These are phyloP conservation scores for Colletotrichum sp. DNA, from an alignment of 2,329 filamentous ascomycete species.

Conservation along the genomic window DNA sequence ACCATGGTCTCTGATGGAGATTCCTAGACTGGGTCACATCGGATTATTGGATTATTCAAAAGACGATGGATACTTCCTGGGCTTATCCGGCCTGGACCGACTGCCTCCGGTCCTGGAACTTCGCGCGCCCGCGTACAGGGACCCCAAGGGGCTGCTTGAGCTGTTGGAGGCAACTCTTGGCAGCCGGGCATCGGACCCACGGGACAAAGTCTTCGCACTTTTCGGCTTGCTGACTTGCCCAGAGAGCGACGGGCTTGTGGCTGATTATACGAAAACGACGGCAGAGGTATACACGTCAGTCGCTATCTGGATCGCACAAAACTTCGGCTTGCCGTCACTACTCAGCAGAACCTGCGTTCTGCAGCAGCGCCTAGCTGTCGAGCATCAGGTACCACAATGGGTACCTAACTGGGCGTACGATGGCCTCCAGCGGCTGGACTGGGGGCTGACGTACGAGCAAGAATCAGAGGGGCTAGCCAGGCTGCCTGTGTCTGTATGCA, in stretches of 20 bases:
- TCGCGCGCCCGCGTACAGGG: neutral
- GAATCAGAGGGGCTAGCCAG: too few species aligned
- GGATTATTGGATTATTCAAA: rapidly evolving
- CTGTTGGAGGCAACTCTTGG: neutral
- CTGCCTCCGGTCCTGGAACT: neutral
- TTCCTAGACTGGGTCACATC: rapidly evolving
- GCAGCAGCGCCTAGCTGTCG: rapidly evolving
- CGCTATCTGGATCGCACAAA: neutral
- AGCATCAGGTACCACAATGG: rapidly evolving
- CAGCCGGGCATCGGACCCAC: constrained; percentile 23
- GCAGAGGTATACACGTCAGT: neutral
- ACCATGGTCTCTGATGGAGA: neutral
- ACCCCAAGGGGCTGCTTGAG: neutral
- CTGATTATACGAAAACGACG: constrained; percentile 23
- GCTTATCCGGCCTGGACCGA: neutral
- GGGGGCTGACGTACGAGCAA: too few species aligned
- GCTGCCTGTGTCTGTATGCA: neutral
- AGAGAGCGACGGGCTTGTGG: neutral
- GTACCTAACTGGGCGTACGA: neutral
- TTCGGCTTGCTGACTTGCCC: constrained; percentile 27
- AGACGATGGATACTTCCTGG: neutral
- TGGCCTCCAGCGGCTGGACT: neutral
- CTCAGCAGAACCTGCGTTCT: neutral
- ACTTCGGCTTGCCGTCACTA: neutral
- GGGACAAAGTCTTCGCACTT: constrained; percentile 30